Conservation (phyloP, 1,284 basidiomycete genomes). For the Cutaneotrichosporon daszewskae region DNA sequence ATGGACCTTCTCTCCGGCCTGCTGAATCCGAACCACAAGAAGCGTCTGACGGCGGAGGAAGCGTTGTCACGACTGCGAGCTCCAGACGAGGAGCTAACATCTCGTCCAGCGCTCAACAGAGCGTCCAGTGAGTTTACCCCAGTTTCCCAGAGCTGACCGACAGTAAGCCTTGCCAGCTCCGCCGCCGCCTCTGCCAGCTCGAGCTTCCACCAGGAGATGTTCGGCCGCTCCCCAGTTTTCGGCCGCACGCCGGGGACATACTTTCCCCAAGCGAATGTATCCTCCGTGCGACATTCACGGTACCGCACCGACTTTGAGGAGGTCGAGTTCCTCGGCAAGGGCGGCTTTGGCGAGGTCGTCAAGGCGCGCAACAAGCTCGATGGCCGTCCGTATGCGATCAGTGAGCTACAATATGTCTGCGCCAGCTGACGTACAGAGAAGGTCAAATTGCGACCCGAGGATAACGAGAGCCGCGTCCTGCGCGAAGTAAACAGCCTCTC, state of each 20-base stretch:
- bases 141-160: background rate
- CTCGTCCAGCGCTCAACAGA: conserved; percentile 6
- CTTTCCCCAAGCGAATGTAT: conserved; percentile 20
- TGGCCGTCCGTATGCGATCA: conserved; percentile 46
- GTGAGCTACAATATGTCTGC: conserved; percentile 26
- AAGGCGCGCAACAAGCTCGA: conserved; percentile 78
- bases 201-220: conserved; percentile 13
- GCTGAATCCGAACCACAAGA: conserved; percentile 35
- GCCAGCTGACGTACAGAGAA: conserved; percentile 61
- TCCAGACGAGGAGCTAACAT: conserved; percentile 24
- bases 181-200: conserved; percentile 1
- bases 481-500: conserved; percentile 87
- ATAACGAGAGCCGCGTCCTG: conserved; percentile 80
- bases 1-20: conserved; percentile 34
- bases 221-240: conserved; percentile 29
- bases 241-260: conserved; percentile 19
- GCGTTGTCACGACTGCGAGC: conserved; percentile 29
- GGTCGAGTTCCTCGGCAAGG: conserved; percentile 60
- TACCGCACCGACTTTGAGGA: conserved; percentile 48
- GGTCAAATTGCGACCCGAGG: conserved; percentile 69
- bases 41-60: conserved; percentile 41
- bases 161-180: background rate
- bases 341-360: conserved; percentile 88
- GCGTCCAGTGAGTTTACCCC: conserved; percentile 1
- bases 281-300: conserved; percentile 28